phyloP scores from a whole-genome alignment of 169 alveolate genomes.

The Neospora caninum region DNA sequence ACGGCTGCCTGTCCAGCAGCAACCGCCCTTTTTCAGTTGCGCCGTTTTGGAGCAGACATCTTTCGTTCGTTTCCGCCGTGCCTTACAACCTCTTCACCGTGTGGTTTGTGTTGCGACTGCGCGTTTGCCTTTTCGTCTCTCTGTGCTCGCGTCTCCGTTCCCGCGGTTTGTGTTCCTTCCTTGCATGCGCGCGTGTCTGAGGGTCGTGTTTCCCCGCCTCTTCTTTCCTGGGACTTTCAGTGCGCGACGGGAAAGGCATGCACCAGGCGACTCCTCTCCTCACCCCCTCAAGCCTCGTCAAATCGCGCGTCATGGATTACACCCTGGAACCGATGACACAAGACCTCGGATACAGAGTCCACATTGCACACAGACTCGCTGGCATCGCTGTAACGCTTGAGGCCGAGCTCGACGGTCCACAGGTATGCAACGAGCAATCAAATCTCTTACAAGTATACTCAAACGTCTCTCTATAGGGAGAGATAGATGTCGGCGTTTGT shows the following conservation, averaged over 20 bases:
- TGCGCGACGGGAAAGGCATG: neutral
- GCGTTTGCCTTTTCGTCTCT: no score
- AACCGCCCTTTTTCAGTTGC: no score
- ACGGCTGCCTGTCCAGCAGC: no score
- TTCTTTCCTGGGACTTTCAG: neutral
- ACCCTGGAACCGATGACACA: neutral
- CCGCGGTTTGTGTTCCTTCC: no score
- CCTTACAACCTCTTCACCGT: no score
- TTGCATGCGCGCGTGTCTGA: neutral
- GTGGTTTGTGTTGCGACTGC: no score
- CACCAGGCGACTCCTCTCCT: neutral
- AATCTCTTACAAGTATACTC: neutral
- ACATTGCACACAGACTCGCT: neutral
- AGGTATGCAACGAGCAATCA: neutral
- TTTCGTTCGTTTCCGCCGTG: no score
- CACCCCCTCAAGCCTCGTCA: constrained; percentile 14
- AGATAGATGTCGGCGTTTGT: neutral
- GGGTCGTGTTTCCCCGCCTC: neutral
- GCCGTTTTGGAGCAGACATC: no score
- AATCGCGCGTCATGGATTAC: constrained; percentile 2
- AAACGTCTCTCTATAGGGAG: neutral
- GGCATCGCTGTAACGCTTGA: neutral
- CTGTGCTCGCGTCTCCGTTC: no score
- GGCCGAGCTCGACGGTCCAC: constrained; percentile 33
- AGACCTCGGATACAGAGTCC: neutral